Evolutionary conservation across 2,329 filamentous ascomycete species (phyloP).

Genomic region (Cytospora leucostoma): DNA sequence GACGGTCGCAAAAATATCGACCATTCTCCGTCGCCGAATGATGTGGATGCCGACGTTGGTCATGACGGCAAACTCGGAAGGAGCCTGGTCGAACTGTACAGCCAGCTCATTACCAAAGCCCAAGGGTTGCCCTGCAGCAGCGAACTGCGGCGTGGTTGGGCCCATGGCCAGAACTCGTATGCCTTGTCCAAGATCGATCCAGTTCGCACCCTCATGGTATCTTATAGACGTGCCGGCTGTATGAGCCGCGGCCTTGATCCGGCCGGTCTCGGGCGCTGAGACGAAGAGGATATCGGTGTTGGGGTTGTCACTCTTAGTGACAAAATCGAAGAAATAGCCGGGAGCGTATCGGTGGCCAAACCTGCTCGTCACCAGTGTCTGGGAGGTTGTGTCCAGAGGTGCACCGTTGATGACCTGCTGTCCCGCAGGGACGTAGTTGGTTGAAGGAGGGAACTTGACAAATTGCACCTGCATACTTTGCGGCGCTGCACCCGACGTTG

Average conservation of each 20-base stretch:
- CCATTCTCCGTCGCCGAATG: conserved; percentile 77
- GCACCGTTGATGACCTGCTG: conserved; percentile 43
- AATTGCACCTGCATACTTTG: conserved; percentile 98
- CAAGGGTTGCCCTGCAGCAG: conserved; percentile 64
- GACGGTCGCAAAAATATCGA: conserved; percentile 87
- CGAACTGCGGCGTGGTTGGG: conserved; percentile 71
- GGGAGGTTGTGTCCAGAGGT: conserved; percentile 50
- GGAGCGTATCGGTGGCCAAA: conserved; percentile 70
- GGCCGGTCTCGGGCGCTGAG: conserved; percentile 82
- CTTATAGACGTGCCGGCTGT: conserved; percentile 45
- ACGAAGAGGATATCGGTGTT: conserved; percentile 74
- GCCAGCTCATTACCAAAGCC: conserved; percentile 96
- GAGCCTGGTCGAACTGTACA: conserved; percentile 85
- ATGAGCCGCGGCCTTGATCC: conserved; percentile 65
- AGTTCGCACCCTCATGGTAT: conserved; percentile 79
- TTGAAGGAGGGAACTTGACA: conserved; percentile 84
- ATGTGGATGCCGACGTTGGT: conserved; percentile 91
- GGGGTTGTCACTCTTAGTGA: conserved; percentile 55
- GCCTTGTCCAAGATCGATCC: conserved; percentile 67
- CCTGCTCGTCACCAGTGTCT: conserved; percentile 50
- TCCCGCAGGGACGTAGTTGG: not conserved
- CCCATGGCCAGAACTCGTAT: conserved; percentile 77
- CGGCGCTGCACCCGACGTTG: conserved; percentile 65
- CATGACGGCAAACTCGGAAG: conserved; percentile 84
- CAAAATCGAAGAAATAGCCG: conserved; percentile 88